Base-by-base conservation (phyloP, 768 basidiomycete species). In the Auricularia heimuer region DNA sequence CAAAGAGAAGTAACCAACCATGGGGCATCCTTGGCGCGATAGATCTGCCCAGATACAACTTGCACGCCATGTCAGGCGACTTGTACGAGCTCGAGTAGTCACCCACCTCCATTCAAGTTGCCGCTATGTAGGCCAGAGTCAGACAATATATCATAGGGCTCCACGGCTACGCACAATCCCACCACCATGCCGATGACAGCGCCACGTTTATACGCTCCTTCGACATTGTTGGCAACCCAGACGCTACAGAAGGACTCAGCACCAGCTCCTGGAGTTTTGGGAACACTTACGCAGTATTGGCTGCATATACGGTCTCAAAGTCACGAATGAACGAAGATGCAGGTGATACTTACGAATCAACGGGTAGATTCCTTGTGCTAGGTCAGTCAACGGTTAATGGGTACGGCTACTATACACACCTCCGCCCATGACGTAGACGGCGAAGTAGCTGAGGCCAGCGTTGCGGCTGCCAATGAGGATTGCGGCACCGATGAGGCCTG, bases 141-240 rank as follows among this genome's bases (percentile, higher is more conserved):
- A 14, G 39, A 45, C 7, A 56, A 61, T 4, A 4, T 51, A 51
- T 6, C 47, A 8, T 44, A 71, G 65, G 39, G 10, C n/a, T 21
- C 58, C 6, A 47, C 36, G 39, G 51, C 16, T 29, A 73, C 83
- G 69, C 66, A 86, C 85, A 83, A 83, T 69, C 82, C 80, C 67
- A 88, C 86, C 3, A 85, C 80, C 86, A 89, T 87, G 3, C 82
- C 88, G 62, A 90, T 75, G 0, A 85, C 78, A 7, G 89, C 85
- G 68, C 85, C 85, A 47, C 89, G 86, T 72, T 90, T 90, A 74
- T 90, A 90, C 2, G 82, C 80, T 18, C 89, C 88, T 74, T 90
- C 87, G 14, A 87, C 80, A 70, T 88, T 90, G 70, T 89, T 88
- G 29, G 84, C 83, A 24, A 83, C 82, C 88, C 88, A 90, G 36